phyloP scores from a whole-genome alignment of 352 stramenopile species.

The Pythium grandisporangium region DNA sequence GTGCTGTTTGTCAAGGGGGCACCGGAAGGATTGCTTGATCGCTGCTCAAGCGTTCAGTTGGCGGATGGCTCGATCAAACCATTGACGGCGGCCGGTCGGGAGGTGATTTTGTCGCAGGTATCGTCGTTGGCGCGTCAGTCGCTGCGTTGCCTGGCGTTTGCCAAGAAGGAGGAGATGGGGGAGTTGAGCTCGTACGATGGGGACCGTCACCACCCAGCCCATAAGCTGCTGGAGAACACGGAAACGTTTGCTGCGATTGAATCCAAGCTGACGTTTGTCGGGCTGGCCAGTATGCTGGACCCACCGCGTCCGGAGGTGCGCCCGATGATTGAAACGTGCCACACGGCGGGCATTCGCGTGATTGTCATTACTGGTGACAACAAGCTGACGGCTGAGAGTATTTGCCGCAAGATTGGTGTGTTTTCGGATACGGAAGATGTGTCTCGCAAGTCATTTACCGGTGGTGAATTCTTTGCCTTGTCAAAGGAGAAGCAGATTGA shows the following conservation, averaged over 20 bases:
- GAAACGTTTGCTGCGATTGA: slow-evolving; percentile 94
- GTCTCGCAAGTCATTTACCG: slow-evolving; percentile 91
- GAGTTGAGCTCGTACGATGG: slow-evolving; percentile 74
- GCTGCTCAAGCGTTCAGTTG: slow-evolving; percentile 92
- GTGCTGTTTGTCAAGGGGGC: slow-evolving; percentile 98
- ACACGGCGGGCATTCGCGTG: slow-evolving; percentile 95
- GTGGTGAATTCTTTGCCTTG: slow-evolving; percentile 94
- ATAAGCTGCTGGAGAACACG: slow-evolving; percentile 73
- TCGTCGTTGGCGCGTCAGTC: slow-evolving; percentile 89
- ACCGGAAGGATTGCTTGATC: slow-evolving; percentile 94
- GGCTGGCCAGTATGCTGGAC: slow-evolving; percentile 98
- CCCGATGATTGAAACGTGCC: slow-evolving; percentile 93
- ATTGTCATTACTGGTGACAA: slow-evolving; percentile 99
- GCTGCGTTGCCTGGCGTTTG: slow-evolving; percentile 94
- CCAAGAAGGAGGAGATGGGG: slow-evolving; percentile 91
- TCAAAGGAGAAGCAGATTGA: slow-evolving; percentile 87
- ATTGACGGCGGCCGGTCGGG: slow-evolving; percentile 82
- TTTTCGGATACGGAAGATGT: slow-evolving; percentile 83
- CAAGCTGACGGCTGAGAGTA: slow-evolving; percentile 96
- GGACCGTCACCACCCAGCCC: slow-evolving; percentile 74
- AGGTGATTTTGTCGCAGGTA: slow-evolving; percentile 88
- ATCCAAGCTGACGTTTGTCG: slow-evolving; percentile 95
- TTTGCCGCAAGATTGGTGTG: slow-evolving; percentile 96
- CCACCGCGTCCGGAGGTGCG: slow-evolving; percentile 95
- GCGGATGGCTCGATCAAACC: slow-evolving; percentile 89